These are phyloP conservation scores for Scheffersomyces illinoinensis DNA, from an alignment of 1,139 yeast species.

Conservation along the genomic window DNA sequence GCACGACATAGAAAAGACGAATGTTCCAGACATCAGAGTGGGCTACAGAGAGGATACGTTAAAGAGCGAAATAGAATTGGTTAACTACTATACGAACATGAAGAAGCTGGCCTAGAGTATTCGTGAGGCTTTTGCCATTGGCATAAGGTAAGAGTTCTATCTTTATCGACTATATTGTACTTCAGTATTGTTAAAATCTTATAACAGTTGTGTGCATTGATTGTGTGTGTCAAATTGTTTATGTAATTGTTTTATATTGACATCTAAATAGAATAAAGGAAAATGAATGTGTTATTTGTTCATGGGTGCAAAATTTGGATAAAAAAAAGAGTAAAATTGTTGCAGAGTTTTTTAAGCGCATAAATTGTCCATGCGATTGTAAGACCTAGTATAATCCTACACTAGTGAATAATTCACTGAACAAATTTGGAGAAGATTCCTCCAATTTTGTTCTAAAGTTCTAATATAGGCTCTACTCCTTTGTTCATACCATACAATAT, in stretches of 20 bases:
- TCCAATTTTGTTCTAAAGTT: constrained; percentile 11
- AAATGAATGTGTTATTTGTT: not conserved
- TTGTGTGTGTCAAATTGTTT: not conserved
- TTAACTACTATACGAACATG: constrained; percentile 55
- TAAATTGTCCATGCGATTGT: not conserved
- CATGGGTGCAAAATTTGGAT: not conserved
- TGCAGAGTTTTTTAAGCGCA: not conserved
- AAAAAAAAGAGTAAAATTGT: not conserved
- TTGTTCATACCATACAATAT: not conserved
- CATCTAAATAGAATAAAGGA: not conserved
- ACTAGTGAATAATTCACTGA: not conserved
- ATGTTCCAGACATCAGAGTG: constrained; percentile 87
- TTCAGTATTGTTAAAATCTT: no score
- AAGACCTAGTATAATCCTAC: not conserved
- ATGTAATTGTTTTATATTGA: no score
- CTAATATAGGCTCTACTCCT: not conserved
- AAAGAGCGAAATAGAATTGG: constrained; percentile 70
- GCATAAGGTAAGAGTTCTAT: not conserved
- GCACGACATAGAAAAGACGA: constrained; percentile 88
- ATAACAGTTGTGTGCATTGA: no score
- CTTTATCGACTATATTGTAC: no score
- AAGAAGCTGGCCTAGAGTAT: not conserved
- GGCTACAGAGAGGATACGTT: constrained; percentile 82
- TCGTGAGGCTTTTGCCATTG: not conserved
- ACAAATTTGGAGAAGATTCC: constrained; percentile 6